Conservation (phyloP, 2,329 filamentous ascomycete species). For the Sarocladiaceae sp. region DNA sequence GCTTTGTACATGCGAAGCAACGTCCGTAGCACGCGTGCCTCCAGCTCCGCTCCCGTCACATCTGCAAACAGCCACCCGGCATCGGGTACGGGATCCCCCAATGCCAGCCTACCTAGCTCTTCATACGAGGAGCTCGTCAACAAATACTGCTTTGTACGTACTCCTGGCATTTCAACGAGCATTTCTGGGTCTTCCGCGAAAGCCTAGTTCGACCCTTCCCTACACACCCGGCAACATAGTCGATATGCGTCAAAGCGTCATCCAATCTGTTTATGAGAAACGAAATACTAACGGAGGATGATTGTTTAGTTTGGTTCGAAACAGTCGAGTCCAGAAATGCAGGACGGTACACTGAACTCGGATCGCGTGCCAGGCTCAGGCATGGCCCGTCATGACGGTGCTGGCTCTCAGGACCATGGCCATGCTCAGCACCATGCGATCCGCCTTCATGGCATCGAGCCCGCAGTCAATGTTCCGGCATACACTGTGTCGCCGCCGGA, state of each 20-base stretch:
- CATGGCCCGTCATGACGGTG: slow-evolving; percentile 13
- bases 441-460: background rate
- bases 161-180: slow-evolving; percentile 34
- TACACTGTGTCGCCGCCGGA: background rate
- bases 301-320: slow-evolving; percentile 56
- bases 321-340: slow-evolving; percentile 46
- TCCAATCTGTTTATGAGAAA: slow-evolving; percentile 16
- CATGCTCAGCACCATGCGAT: background rate
- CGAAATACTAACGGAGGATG: slow-evolving; percentile 32
- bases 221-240: slow-evolving; percentile 10
- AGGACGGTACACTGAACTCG: slow-evolving; percentile 41
- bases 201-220: slow-evolving; percentile 14
- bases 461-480: background rate
- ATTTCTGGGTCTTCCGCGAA: slow-evolving; percentile 16
- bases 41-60: slow-evolving; percentile 22
- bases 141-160: slow-evolving; percentile 99
- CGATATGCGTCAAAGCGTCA: background rate
- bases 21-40: slow-evolving; percentile 22
- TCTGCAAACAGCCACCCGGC: slow-evolving; percentile 17
- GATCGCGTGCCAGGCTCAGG: slow-evolving; percentile 31
- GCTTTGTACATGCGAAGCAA: slow-evolving; percentile 53
- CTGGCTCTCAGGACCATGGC: slow-evolving; percentile 1
- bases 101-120: slow-evolving; percentile 66
- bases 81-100: slow-evolving; percentile 47
- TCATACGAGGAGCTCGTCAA: slow-evolving; percentile 96